Base-by-base conservation (phyloP, 306 rosid species). In the Cotoneaster glaucophyllus region DNA sequence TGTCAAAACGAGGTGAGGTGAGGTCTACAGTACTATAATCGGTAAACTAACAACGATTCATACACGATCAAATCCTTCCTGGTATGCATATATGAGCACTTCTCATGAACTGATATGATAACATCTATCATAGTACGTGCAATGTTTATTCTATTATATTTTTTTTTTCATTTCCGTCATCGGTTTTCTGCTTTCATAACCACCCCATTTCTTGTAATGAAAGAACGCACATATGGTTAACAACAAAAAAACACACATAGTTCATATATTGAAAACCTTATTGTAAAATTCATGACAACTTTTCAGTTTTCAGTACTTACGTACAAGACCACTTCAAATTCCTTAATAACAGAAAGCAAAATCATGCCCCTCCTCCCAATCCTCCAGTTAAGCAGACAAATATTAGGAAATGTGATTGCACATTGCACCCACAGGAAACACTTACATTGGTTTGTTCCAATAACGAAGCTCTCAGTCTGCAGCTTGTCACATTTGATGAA, bases 101-200 rank as follows among this genome's bases (percentile, higher is more conserved):
- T 88, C 85, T 87, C 96, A 69, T 93, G 96, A 75, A 93, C 87
- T 70, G 91, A 87, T 3, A 93, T 90, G 63, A 88, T 89, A 86
- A 90, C 70, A 77, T 90, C 93, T 88, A 89, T 78, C 88, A 90
- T 70, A 57, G 79, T 77, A 83, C 62, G 29, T n/a, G 29, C 32
- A 10, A 59, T 5, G 39, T 34, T 34, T 34, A 34, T 34, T 34
- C 39, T 34, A 34, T 34, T 34, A 34, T 6, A 6, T 1, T 6
- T 4, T 61, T 22, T 25, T 61, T 61, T 26, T 9, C 1, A 14
- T 29, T 28, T 63, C 21, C 3, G 43, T 39, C 67, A 63, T 37
- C 5, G 6, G 67, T 63, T 29, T 17, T 6, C 22, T 63, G 11
- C 28, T 25, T 3, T 59, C 64, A 6, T 25, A 9, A 25, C 25